Evolutionary conservation across 1,139 yeast genomes (phyloP).

Genomic region (Pichia sp.): DNA sequence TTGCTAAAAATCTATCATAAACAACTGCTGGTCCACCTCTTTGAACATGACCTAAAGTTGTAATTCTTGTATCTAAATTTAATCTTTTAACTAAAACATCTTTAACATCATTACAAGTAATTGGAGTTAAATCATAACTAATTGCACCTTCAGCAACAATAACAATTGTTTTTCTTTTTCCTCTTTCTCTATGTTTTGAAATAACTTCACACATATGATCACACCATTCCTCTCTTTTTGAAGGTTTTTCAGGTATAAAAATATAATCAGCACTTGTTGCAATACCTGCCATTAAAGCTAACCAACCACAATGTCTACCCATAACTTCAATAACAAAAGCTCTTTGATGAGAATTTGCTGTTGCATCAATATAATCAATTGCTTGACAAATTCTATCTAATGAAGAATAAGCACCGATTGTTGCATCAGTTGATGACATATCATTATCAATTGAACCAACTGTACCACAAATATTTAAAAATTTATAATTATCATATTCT

Average conservation of each 20-base stretch:
- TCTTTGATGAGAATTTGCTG: slow-evolving; percentile 77
- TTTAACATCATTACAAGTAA: slow-evolving; percentile 60
- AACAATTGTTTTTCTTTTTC: slow-evolving; percentile 73
- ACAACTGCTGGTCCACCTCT: slow-evolving; percentile 87
- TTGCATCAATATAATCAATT: slow-evolving; percentile 77
- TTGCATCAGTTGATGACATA: slow-evolving; percentile 77
- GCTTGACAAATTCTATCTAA: slow-evolving; percentile 71
- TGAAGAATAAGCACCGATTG: slow-evolving; percentile 77
- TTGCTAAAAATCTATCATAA: slow-evolving; percentile 67
- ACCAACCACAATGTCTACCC: slow-evolving; percentile 91
- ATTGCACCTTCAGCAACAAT: slow-evolving; percentile 84
- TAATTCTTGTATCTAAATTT: slow-evolving; percentile 72
- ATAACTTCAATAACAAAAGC: slow-evolving; percentile 85
- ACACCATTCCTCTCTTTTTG: slow-evolving; percentile 55
- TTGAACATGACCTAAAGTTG: slow-evolving; percentile 79
- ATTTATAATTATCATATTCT: slow-evolving; percentile 47
- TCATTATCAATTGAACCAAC: slow-evolving; percentile 84
- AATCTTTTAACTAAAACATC: slow-evolving; percentile 57
- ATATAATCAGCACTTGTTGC: slow-evolving; percentile 79
- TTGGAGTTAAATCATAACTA: slow-evolving; percentile 57
- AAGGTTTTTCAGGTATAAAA: slow-evolving; percentile 76
- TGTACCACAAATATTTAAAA: slow-evolving; percentile 66
- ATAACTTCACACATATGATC: slow-evolving; percentile 62
- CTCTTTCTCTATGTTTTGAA: slow-evolving; percentile 58
- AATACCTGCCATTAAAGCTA: slow-evolving; percentile 76